Evolutionary conservation across 768 basidiomycete species (phyloP), one percentile per base, ranked within the genome.

Genomic region (Hericium alpestre): DNA sequence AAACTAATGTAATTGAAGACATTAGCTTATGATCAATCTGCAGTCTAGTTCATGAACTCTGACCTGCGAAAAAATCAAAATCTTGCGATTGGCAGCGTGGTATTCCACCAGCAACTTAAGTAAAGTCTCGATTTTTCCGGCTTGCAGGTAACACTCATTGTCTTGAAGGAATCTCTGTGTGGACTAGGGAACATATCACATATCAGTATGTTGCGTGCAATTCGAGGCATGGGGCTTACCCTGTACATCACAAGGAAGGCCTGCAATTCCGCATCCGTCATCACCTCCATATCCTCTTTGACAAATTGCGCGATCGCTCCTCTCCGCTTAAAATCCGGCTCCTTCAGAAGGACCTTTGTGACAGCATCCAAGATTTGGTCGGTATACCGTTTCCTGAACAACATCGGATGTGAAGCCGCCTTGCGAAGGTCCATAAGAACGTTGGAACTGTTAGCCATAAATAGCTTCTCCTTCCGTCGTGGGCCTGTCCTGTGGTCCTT

Each of bases 401-500:
- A 78, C 86, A 98, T 90, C 2, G 96, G 95, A 72, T 99, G 96
- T 32, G 84, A 87, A 2, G 95, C 87, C 3, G 96, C 96, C 71
- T 99, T 99, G 37, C 96, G 83, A 15, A 99, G 78, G 65, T 96
- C 94, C 92, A 98, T 98, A 38, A 99, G 77, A 54, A 99, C 93
- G 68, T 99, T 94, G 2, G 89, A 81, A 60, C 87, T 88, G 64
- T 90, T 92, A 71, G 90, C 88, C 16, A 81, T 68, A 60, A 90
- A 88, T 59, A 75, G 64, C 69, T 86, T 88, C 59, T 82, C 82
- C 69, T 78, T 87, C 51, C 76, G 64, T 61, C 79, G 73, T 22
- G 69, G 66, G 53, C 69, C 76, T 15, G 69, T 60, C 52, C 73
- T 73, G 5, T 69, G 61, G 65, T 81, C 80, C 67, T 81, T 83